Evolutionary conservation across 345 rosid species (phyloP), one percentile per base, ranked within the genome.

Genomic region (Microcos paniculata): DNA sequence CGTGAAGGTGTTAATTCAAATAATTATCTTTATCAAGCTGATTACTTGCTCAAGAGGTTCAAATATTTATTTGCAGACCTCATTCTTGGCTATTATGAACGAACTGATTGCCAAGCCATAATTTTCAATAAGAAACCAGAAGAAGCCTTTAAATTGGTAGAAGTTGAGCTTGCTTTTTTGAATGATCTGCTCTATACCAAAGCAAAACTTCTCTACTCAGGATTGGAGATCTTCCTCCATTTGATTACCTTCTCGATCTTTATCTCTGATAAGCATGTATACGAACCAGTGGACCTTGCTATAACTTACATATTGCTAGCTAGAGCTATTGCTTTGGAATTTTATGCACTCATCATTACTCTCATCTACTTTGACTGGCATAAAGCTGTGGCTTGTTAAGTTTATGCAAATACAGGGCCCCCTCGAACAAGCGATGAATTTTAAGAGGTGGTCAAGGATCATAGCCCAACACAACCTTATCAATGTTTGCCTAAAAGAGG

Each of bases 111-210:
- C 80, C 68, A 70, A 56, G 8, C 55, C 19, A 80, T 80, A 15
- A 76, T 79, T 8, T 19, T 21, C 53, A 45, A 19, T 6, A 74
- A 76, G 8, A 0, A 31, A 0, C 4, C 84, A 26, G 1, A 35
- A 6, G 82, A 75, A 26, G 85, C 86, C 4, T 80, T 87, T 45
- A 31, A 62, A 46, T 73, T 84, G 48, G 74, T 82, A 64, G 89
- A 76, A 73, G 74, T 80, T 59, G 89, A 84, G 61, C 86, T 84
- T 72, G 76, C 73, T 33, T 77, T 87, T 73, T 72, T 84, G 75
- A 84, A 84, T 13, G 87, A 82, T 38, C 38, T 77, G 31, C 79
- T 84, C 5, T 88, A 43, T 76, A 85, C 91, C 1, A 85, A 88
- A 71, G 83, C 81, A 0, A 48, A 30, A 8, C 10, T 85, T 9